Evolutionary conservation across 2,329 filamentous ascomycete species (phyloP).

Genomic region (Cladosporium colombiae): DNA sequence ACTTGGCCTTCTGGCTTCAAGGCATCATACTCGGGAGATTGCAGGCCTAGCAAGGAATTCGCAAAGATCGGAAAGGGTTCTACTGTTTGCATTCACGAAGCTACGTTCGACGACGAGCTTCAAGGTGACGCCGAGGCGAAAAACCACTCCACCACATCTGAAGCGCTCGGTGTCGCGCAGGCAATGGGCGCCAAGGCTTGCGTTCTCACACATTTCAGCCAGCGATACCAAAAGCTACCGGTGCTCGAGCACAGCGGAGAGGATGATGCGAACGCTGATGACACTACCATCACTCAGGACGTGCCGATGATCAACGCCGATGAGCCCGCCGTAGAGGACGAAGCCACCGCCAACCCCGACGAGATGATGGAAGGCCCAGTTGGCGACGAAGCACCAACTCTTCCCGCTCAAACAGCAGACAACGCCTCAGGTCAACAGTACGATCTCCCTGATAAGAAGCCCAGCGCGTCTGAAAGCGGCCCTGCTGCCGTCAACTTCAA

Average conservation of each 20-base stretch:
- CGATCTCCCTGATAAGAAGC: constrained; percentile 25
- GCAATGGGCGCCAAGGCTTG: constrained; percentile 78
- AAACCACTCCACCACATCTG: constrained; percentile 84
- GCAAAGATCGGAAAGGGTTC: constrained; percentile 69
- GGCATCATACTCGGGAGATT: constrained; percentile 92
- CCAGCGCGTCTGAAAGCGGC: constrained; percentile 13
- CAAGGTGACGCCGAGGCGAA: constrained; percentile 76
- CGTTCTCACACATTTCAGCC: constrained; percentile 90
- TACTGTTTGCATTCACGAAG: constrained; percentile 90
- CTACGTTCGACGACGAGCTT: constrained; percentile 90
- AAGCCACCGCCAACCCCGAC: background rate
- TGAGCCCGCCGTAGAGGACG: constrained; percentile 25
- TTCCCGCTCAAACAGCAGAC: constrained; percentile 28
- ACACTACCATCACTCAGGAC: constrained; percentile 26
- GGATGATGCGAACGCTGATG: constrained; percentile 28
- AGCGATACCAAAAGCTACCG: constrained; percentile 81
- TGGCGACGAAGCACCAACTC: constrained; percentile 29
- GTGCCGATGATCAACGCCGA: constrained; percentile 25
- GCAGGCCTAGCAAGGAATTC: constrained; percentile 73
- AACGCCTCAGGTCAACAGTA: constrained; percentile 25
- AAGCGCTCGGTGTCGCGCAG: constrained; percentile 76
- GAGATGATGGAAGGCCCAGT: constrained; percentile 7
- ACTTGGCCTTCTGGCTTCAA: constrained; percentile 80
- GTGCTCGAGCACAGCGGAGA: constrained; percentile 45
- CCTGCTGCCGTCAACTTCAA: constrained; percentile 35